phyloP scores from a whole-genome alignment of 257 asterid genomes.

The Solanum acaule region DNA sequence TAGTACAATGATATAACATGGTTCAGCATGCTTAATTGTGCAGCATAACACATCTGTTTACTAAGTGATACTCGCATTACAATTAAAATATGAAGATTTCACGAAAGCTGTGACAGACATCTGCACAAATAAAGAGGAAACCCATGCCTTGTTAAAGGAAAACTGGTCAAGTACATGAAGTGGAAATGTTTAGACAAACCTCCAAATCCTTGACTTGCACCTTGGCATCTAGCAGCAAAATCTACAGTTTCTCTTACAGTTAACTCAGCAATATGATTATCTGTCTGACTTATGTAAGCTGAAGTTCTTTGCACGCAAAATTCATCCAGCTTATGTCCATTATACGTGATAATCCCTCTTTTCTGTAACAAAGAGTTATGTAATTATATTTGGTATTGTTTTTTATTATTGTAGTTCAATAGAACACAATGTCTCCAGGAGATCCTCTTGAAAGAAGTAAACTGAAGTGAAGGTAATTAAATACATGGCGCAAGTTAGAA shows the following conservation, averaged over 20 bases:
- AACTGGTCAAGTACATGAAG: not conserved
- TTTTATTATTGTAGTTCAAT: not conserved
- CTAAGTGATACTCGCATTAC: not conserved
- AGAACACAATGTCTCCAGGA: not conserved
- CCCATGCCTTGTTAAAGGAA: not conserved
- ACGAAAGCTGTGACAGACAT: not conserved
- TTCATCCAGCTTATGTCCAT: slow-evolving; percentile 58
- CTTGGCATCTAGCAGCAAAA: slow-evolving; percentile 93
- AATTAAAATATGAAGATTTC: not conserved
- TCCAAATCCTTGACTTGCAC: slow-evolving; percentile 64
- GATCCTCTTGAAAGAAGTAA: not conserved
- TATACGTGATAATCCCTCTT: slow-evolving; percentile 56
- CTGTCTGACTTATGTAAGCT: slow-evolving; percentile 84
- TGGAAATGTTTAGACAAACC: slow-evolving; percentile 24
- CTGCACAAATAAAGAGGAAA: not conserved
- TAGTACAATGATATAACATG: not conserved
- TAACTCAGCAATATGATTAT: slow-evolving; percentile 78
- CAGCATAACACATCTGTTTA: not conserved
- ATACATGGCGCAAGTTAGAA: not conserved
- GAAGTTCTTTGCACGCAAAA: slow-evolving; percentile 69
- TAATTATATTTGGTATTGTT: not conserved
- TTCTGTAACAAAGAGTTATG: slow-evolving; percentile 35
- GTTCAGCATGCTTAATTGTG: not conserved
- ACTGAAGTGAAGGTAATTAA: not conserved
- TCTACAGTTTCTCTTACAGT: slow-evolving; percentile 89